phyloP scores from a whole-genome alignment of 2,329 filamentous ascomycete genomes.

The Pyricularia sp. region DNA sequence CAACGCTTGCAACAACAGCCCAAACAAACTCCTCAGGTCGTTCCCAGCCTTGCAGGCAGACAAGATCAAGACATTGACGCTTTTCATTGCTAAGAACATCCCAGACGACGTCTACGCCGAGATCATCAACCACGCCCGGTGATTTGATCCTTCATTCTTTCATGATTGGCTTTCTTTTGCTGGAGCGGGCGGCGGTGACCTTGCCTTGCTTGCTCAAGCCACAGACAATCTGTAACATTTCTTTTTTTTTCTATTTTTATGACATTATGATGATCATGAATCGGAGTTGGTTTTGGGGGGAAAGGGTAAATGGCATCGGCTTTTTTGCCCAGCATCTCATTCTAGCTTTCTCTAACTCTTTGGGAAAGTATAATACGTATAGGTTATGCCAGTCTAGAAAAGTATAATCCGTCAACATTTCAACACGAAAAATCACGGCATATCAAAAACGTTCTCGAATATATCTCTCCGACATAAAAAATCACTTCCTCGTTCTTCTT shows the following conservation, averaged over 20 bases:
- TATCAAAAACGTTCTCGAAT: background rate
- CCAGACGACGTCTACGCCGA: slow-evolving; percentile 85
- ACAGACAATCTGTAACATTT: background rate
- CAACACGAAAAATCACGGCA: background rate
- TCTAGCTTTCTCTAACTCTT: background rate
- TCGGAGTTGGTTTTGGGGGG: background rate
- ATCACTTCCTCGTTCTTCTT: too few relatives aligned
- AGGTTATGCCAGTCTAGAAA: background rate
- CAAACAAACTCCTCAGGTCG: slow-evolving; percentile 82
- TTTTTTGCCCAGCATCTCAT: background rate
- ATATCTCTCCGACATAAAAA: background rate
- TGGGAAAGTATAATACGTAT: background rate
- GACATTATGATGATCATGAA: background rate
- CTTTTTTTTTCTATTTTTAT: background rate
- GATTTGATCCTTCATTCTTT: slow-evolving; percentile 14
- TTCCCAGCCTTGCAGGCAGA: slow-evolving; percentile 79
- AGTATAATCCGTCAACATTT: background rate
- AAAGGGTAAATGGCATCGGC: background rate
- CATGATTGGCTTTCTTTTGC: background rate
- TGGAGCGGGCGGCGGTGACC: background rate
- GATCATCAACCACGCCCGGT: slow-evolving; percentile 80
- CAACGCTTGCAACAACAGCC: slow-evolving; percentile 42
- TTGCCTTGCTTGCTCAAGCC: background rate
- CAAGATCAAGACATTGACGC: slow-evolving; percentile 74
- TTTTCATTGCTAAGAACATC: slow-evolving; percentile 81